These are phyloP conservation scores for Cladorrhinum sp. DNA, from an alignment of 2,329 filamentous ascomycete species.

Conservation along the genomic window DNA sequence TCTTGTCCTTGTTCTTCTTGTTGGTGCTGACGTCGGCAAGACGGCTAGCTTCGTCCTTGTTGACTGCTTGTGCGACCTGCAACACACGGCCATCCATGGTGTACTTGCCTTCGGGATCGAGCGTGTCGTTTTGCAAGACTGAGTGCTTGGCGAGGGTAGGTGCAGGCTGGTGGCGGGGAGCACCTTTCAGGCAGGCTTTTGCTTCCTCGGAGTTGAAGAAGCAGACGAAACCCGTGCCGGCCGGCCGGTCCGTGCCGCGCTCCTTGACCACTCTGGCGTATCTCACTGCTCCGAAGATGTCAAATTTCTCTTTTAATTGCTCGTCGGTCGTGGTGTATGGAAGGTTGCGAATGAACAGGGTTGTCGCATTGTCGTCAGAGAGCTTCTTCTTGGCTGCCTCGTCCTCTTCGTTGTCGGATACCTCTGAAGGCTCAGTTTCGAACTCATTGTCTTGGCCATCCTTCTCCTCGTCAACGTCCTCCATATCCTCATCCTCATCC, in stretches of 20 bases:
- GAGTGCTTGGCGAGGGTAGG: constrained; percentile 65
- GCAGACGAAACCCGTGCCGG: constrained; percentile 92
- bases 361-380: constrained; percentile 65
- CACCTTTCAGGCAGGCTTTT: constrained; percentile 69
- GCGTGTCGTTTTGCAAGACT: constrained; percentile 79
- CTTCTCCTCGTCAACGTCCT: constrained; percentile 43
- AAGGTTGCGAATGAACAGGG: constrained; percentile 89
- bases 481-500: constrained; percentile 45
- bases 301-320: constrained; percentile 78
- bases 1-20: constrained; percentile 76
- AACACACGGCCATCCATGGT: constrained; percentile 87
- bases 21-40: constrained; percentile 71
- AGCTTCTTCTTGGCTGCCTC: constrained; percentile 35
- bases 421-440: constrained; percentile 37
- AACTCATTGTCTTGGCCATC: constrained; percentile 45
- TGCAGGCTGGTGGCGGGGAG: constrained; percentile 58
- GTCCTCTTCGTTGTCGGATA: constrained; percentile 35
- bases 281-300: constrained; percentile 79
- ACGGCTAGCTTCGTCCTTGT: constrained; percentile 72
- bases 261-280: constrained; percentile 93
- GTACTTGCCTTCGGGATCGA: constrained; percentile 79
- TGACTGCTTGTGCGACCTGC: constrained; percentile 79
- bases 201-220: constrained; percentile 78
- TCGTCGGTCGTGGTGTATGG: constrained; percentile 87
- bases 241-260: constrained; percentile 76